Base-by-base conservation (phyloP, 2,329 filamentous ascomycete genomes). In the Talaromyces islandicus region DNA sequence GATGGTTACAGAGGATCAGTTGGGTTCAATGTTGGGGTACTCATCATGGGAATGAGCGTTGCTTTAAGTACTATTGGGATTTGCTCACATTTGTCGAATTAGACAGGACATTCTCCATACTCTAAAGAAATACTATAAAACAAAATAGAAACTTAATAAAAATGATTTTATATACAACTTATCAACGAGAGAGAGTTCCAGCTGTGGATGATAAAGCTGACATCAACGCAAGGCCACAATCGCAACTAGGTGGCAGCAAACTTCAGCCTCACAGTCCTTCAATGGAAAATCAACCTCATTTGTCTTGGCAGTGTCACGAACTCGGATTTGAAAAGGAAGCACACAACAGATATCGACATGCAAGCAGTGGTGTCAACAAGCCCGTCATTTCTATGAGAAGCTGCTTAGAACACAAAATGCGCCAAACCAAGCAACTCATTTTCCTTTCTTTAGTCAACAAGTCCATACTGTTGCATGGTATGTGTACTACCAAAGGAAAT, bases 401-500 rank as follows among this genome's bases (percentile, higher is more conserved):
- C 30, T 41, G 7, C 14, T 35, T 19, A 30, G 30, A 38, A 41
- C 29, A n/a, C 30, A 38, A 41, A 41, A 7, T 24, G 27, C 9
- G 4, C 38, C 43, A 48, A 32, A n/a, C 17, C 14, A 41, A 50
- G 11, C 0, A n/a, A 46, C 35, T 14, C 25, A 25, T 25, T 6
- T 32, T 5, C 24, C 32, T 57, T 48, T 6, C 12, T 21, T 57
- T 14, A 48, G 21, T 24, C 38, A 57, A 19, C 19, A 59, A 19
- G 41, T 55, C 10, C 57, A 60, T 12, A 46, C 62, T 30, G 55
- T 64, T 6, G 64, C 25, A 50, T 60, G 56, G 53, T 65, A 35
- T 63, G 58, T 19, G 58, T 63, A 7, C 46, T 64, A 7, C 17
- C 56, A 9, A 32, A 43, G 11, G 64, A 65, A 48, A 56, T 63